A percentile compares a stretch with the other conserved stretches of the same genome.
Evolutionary conservation across 129 eudicot species (phyloP).

Genomic region (Tanacetum coccineum): DNA sequence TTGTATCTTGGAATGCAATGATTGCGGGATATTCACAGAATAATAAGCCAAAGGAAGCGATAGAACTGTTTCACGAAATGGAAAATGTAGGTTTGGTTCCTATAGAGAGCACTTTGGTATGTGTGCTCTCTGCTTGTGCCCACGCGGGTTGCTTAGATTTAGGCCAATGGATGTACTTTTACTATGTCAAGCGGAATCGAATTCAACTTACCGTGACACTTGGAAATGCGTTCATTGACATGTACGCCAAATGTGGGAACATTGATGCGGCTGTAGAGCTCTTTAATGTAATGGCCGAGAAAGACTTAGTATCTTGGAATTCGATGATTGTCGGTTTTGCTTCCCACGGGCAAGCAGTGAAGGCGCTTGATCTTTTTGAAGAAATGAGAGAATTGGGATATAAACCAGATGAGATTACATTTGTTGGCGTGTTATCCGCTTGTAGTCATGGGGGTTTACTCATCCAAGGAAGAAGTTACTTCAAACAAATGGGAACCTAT

Average conservation of each 20-base stretch:
- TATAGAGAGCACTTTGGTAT: constrained; percentile 50
- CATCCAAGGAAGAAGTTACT: constrained; percentile 48
- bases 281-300: constrained; percentile 40
- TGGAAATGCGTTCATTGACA: constrained; percentile 68
- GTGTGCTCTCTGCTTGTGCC: constrained; percentile 64
- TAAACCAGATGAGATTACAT: constrained; percentile 55
- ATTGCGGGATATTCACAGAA: constrained; percentile 52
- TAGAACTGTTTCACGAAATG: constrained; percentile 55
- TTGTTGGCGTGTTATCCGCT: constrained; percentile 50
- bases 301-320: constrained; percentile 54
- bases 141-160: constrained; percentile 58
- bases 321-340: constrained; percentile 66
- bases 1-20: constrained; percentile 72
- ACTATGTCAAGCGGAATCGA: constrained; percentile 35
- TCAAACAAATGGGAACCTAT: constrained; percentile 47
- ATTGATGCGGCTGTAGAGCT: constrained; percentile 42
- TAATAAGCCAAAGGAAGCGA: constrained; percentile 48
- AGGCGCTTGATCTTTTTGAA: constrained; percentile 38
- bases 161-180: constrained; percentile 70
- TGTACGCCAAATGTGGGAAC: constrained; percentile 82
- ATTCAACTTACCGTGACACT: constrained; percentile 46
- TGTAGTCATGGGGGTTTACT: constrained; percentile 63
- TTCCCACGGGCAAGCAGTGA: constrained; percentile 46
- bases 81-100: constrained; percentile 49
- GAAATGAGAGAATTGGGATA: constrained; percentile 45